Evolutionary conservation across 2,329 filamentous ascomycete genomes (phyloP).

Genomic region (Coniella vitis): DNA sequence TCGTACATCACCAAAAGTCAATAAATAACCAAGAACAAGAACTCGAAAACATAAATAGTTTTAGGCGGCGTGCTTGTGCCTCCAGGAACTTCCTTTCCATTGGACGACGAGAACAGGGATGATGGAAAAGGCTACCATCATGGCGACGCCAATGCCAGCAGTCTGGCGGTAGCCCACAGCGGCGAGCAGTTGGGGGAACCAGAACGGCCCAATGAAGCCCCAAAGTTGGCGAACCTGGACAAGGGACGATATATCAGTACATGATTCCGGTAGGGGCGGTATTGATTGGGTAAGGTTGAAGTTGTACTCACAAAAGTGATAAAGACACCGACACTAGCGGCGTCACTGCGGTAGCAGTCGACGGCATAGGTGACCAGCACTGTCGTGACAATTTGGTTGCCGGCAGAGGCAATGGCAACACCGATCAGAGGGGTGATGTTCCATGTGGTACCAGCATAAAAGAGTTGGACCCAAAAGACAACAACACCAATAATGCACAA

Average conservation of each 20-base stretch:
- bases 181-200: conserved; percentile 33
- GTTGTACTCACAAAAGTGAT: conserved; percentile 38
- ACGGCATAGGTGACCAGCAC: conserved; percentile 54
- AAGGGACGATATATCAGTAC: too few relatives aligned
- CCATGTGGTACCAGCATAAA: conserved; percentile 39
- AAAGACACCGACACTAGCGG: conserved; percentile 50
- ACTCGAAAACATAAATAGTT: too few relatives aligned
- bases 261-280: too few relatives aligned
- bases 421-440: conserved; percentile 52
- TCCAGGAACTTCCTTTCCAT: conserved; percentile 15
- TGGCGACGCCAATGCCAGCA: conserved; percentile 28
- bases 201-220: conserved; percentile 41
- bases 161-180: conserved; percentile 26
- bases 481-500: conserved; percentile 45
- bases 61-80: not conserved
- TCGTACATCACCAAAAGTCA: not conserved
- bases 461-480: conserved; percentile 45
- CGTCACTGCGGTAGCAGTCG: conserved; percentile 47
- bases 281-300: too few relatives aligned
- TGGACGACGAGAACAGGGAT: conserved; percentile 16
- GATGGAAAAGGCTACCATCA: conserved; percentile 24
- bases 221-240: conserved; percentile 39
- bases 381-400: conserved; percentile 54
- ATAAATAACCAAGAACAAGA: not conserved
- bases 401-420: conserved; percentile 39